Percentiles rank a stretch among this genome's conserved stretches.
Evolutionary conservation across 2,329 filamentous ascomycete genomes (phyloP).

Genomic region (Cercospora zeae-maydis): DNA sequence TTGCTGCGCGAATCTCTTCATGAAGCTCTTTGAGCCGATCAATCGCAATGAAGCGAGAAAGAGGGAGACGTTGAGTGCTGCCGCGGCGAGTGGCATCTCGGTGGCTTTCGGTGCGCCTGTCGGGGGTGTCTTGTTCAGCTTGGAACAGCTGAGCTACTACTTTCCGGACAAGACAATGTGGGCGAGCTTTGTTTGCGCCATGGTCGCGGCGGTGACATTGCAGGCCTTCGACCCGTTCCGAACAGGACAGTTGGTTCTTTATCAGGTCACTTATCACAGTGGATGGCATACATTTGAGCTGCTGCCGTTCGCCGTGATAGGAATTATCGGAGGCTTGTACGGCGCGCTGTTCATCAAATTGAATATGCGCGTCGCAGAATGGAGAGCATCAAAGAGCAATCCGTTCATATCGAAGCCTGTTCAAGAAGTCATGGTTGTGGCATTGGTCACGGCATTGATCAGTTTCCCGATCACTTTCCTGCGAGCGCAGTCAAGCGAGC

Average conservation of each 20-base stretch:
- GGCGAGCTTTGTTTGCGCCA: constrained; percentile 98
- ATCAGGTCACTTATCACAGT: constrained; percentile 88
- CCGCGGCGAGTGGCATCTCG: constrained; percentile 86
- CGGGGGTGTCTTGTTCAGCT: constrained; percentile 87
- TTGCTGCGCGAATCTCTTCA: constrained; percentile 91
- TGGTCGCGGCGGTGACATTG: constrained; percentile 93
- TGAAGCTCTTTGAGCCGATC: constrained; percentile 79
- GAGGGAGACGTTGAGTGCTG: constrained; percentile 86
- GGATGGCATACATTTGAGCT: constrained; percentile 95
- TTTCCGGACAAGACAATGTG: constrained; percentile 99
- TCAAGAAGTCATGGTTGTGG: constrained; percentile 73
- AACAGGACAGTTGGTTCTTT: constrained; percentile 90
- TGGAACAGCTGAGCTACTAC: constrained; percentile 97
- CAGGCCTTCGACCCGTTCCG: constrained; percentile 93
- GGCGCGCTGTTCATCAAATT: constrained; percentile 91
- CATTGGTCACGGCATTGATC: constrained; percentile 77
- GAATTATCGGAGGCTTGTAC: constrained; percentile 87
- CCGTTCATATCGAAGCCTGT: constrained; percentile 68
- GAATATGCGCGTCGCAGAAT: constrained; percentile 81
- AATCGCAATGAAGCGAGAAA: constrained; percentile 91
- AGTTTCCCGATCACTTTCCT: constrained; percentile 97
- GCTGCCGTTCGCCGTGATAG: constrained; percentile 79
- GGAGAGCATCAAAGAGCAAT: constrained; percentile 64
- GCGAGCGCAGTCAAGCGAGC: constrained; percentile 84
- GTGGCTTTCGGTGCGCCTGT: constrained; percentile 93